Evolutionary conservation across 192 early-diverging fungal genomes (phyloP).

Genomic region (Radiomyces spectabilis): DNA sequence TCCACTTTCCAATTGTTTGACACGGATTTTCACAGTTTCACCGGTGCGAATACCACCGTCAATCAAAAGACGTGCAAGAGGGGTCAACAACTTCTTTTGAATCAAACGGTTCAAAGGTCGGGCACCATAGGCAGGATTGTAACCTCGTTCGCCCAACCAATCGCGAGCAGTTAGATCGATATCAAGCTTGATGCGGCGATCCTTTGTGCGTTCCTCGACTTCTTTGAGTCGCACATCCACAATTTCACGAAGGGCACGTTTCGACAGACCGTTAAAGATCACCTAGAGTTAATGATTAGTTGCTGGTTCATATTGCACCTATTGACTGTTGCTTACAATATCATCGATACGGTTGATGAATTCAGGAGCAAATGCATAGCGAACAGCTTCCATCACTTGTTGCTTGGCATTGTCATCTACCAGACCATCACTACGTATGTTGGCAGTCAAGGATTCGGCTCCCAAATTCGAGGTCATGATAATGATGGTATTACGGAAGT

Average conservation of each 20-base stretch:
- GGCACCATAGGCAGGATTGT: constrained; percentile 64
- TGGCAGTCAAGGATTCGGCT: constrained; percentile 26
- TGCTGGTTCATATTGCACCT: not conserved
- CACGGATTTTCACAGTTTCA: constrained; percentile 42
- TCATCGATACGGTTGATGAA: constrained; percentile 96
- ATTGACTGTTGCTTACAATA: constrained; percentile 42
- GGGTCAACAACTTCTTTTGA: constrained; percentile 52
- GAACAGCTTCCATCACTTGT: constrained; percentile 78
- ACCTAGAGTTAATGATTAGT: constrained; percentile 9
- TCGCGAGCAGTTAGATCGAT: constrained; percentile 48
- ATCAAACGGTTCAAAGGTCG: constrained; percentile 63
- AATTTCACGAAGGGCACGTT: constrained; percentile 58
- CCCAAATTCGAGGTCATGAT: constrained; percentile 72
- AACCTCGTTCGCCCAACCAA: constrained; percentile 57
- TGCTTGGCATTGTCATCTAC: constrained; percentile 25
- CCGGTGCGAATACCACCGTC: constrained; percentile 52
- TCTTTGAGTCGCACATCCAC: constrained; percentile 69
- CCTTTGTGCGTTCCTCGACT: constrained; percentile 47
- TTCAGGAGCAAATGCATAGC: constrained; percentile 80
- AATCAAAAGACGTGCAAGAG: constrained; percentile 53
- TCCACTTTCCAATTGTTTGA: constrained; percentile 9
- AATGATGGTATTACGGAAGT: constrained; percentile 94
- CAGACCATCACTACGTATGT: constrained; percentile 13
- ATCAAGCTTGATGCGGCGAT: constrained; percentile 47
- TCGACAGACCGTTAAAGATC: constrained; percentile 67